Base-by-base conservation (phyloP, 2,329 filamentous ascomycete species). In the Trichoderma sp. region DNA sequence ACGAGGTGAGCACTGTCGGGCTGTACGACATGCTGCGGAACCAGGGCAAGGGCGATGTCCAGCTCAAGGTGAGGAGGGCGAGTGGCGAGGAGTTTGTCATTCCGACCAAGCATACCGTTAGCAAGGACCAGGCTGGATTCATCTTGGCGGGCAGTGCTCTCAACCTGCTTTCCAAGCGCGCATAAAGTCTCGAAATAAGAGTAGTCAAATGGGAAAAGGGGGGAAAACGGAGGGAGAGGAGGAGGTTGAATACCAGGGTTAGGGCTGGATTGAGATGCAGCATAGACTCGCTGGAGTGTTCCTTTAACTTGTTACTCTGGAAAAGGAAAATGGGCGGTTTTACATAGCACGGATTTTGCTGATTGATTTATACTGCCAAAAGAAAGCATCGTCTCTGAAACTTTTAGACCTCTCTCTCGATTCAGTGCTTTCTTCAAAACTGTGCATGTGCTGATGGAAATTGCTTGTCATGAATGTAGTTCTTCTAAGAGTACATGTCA, bases 91-190 rank as follows among this genome's bases (percentile, higher is more conserved):
- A 87, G 76, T 77, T 91, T 56, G 75, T 85, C 45, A 85, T 99
- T 66, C 85, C 87, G 55, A 93, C 93, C n/a, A 91, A 88, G 79
- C 94, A 97, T 76, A 92, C 91, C 14, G 83, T 99, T 67, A 96
- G 88, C 74, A 85, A 89, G 79, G 95, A 97, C 76, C 95, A 99
- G 82, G 91, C 91, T 67, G 88, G 85, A 0, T 99, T 98, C 74
- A 92, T 99, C 69, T 82, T 99, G 58, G 95, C 95, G 0, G 95
- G 95, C 3, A 97, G 92, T 77, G 95, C 95, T 48, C 78, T 99
- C 79, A 99, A 99, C 78, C 75, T 98, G 77, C 79, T 99, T 72
- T 90, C 93, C 52, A 89, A 89, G 83, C 72, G 76, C 2, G 55
- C 74, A 12, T 78, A 34, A 69, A 67, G 21, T 1, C 2, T n/a